Percentiles rank a stretch among this genome's conserved stretches.
Evolutionary conservation across 2,329 filamentous ascomycete genomes (phyloP).

Genomic region (Bretziella fagacearum): DNA sequence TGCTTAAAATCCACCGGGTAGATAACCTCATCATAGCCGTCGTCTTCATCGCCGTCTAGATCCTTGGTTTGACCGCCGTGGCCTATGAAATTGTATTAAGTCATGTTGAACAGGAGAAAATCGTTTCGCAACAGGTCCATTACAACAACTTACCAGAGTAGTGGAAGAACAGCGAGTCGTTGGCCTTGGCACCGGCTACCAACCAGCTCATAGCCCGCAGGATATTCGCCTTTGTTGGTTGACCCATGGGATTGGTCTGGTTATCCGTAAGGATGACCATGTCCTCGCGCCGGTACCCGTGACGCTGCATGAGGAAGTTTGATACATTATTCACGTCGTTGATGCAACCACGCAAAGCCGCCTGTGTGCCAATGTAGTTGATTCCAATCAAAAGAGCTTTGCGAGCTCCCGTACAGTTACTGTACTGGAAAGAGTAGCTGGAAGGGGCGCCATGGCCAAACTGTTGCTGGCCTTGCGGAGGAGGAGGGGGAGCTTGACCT

Average conservation of each 20-base stretch:
- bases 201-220: slow-evolving; percentile 41
- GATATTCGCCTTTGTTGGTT: slow-evolving; percentile 39
- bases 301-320: slow-evolving; percentile 35
- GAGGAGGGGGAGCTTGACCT: slow-evolving; percentile 37
- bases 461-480: slow-evolving; percentile 47
- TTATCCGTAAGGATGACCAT: slow-evolving; percentile 42
- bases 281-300: slow-evolving; percentile 39
- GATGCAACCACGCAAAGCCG: slow-evolving; percentile 42
- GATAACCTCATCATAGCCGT: slow-evolving; percentile 41
- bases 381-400: slow-evolving; percentile 43
- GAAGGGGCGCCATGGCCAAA: slow-evolving; percentile 70
- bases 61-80: slow-evolving; percentile 40
- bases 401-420: slow-evolving; percentile 69
- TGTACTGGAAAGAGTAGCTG: slow-evolving; percentile 77
- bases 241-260: slow-evolving; percentile 38
- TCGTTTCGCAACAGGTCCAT: not conserved
- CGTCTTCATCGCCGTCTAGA: slow-evolving; percentile 38
- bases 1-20: slow-evolving; percentile 39
- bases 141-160: slow-evolving; percentile 27
- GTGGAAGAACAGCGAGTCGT: slow-evolving; percentile 43
- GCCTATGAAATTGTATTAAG: slow-evolving; percentile 19
- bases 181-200: slow-evolving; percentile 37
- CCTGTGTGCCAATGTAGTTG: slow-evolving; percentile 41
- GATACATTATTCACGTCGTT: slow-evolving; percentile 45
- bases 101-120: not conserved